Conservation (phyloP, 225 moss, liverwort and hornwort genomes). For the Lunularia cruciata region DNA sequence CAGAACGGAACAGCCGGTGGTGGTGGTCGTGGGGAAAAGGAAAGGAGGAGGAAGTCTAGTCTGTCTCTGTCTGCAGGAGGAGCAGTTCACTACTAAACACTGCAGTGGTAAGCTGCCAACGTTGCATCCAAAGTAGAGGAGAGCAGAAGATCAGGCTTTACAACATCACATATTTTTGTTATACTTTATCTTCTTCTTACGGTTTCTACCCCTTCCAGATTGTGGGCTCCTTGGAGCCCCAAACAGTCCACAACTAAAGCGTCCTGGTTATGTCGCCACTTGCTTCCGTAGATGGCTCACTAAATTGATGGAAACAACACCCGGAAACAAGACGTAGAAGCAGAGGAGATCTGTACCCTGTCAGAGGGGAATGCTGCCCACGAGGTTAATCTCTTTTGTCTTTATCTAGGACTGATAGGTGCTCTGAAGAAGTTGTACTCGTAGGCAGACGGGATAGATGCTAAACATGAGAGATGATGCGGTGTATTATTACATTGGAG, state of each 20-base stretch:
- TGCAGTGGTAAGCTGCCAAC: background rate
- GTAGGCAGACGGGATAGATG: no score
- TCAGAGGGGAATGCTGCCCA: no score
- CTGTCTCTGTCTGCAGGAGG: background rate
- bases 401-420: no score
- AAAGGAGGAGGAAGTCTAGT: no score
- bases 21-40: background rate
- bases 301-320: background rate
- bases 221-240: background rate
- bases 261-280: background rate
- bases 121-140: background rate
- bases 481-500: no score
- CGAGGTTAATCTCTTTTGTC: no score
- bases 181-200: background rate
- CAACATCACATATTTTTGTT: background rate
- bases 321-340: no score
- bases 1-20: background rate
- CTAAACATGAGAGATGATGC: no score
- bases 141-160: no score
- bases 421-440: no score
- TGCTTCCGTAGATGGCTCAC: background rate
- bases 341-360: no score
- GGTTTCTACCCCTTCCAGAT: background rate
- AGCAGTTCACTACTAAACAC: background rate
- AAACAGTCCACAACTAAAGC: no score